These are phyloP conservation scores for Backusella tarrabulga DNA, from an alignment of 192 early-diverging fungal genomes.

Conservation along the genomic window DNA sequence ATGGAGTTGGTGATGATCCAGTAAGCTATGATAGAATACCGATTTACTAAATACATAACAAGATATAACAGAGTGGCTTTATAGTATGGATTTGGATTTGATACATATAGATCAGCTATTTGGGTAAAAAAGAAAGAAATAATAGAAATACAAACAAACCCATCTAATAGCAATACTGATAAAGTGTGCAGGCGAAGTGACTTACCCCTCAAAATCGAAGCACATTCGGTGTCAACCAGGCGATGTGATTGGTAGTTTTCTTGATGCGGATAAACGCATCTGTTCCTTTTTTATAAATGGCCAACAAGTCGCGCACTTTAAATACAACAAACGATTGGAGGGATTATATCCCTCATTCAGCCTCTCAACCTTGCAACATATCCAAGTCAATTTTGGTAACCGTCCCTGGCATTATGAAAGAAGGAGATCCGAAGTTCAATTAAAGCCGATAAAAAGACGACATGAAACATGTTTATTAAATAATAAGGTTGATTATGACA, in stretches of 20 bases:
- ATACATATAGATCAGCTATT: constrained; percentile 65
- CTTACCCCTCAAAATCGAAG: constrained; percentile 37
- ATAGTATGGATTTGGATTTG: constrained; percentile 70
- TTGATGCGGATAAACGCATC: constrained; percentile 64
- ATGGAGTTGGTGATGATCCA: constrained; percentile 66
- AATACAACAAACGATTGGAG: not conserved
- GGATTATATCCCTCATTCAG: constrained; percentile 69
- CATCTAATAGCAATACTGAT: constrained; percentile 21
- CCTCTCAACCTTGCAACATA: constrained; percentile 70
- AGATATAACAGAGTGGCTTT: not conserved
- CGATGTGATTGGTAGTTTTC: constrained; percentile 43
- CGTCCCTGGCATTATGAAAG: constrained; percentile 34
- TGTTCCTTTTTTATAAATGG: constrained; percentile 70
- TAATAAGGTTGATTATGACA: constrained; percentile 14
- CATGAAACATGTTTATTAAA: not conserved
- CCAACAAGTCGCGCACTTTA: constrained; percentile 43
- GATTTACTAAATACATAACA: not conserved
- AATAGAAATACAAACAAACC: not conserved
- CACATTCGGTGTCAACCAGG: constrained; percentile 52
- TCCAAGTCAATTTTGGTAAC: constrained; percentile 66
- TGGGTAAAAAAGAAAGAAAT: constrained; percentile 56
- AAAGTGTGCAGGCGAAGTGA: constrained; percentile 24
- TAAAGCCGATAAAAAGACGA: constrained; percentile 10
- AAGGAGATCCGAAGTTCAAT: not conserved
- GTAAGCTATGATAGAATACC: constrained; percentile 25